Evolutionary conservation across 129 eudicot species (phyloP).

Genomic region (carrot (Daucus carota)): DNA sequence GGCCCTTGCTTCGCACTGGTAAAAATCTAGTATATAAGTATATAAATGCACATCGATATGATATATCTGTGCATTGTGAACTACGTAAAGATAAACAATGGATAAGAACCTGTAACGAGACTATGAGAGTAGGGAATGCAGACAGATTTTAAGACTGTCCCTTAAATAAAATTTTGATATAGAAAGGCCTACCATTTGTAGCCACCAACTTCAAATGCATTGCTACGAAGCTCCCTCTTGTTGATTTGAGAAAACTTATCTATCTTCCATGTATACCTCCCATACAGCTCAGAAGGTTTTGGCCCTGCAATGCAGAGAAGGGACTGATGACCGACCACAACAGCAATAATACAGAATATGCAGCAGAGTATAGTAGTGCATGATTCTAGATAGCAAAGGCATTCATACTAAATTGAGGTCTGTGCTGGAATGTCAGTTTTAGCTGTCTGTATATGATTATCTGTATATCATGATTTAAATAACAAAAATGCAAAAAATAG

Average conservation of each 20-base stretch:
- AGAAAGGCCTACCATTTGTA: constrained; percentile 65
- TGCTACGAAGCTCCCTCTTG: constrained; percentile 93
- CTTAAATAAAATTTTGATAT: not conserved
- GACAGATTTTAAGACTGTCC: not conserved
- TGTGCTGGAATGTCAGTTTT: not conserved
- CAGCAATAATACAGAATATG: not conserved
- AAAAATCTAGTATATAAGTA: too few relatives aligned
- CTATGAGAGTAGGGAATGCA: not conserved
- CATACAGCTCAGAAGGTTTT: constrained; percentile 74
- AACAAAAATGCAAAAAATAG: not conserved
- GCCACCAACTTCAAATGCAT: constrained; percentile 87
- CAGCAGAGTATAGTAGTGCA: not conserved
- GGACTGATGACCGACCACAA: constrained; percentile 6
- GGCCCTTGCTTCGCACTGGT: too few relatives aligned
- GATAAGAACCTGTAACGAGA: not conserved
- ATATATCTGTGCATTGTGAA: not conserved
- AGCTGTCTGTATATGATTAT: not conserved
- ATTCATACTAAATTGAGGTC: not conserved
- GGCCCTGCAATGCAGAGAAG: constrained; percentile 36
- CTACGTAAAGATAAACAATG: not conserved
- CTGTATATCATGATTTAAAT: not conserved
- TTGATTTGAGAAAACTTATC: constrained; percentile 83
- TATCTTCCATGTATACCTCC: constrained; percentile 88
- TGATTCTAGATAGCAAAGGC: not conserved
- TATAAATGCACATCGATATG: not conserved